Evolutionary conservation across 805 yeast genomes (phyloP), one percentile per base, ranked within the genome.

Genomic region (Kregervanrija fluxuum): DNA sequence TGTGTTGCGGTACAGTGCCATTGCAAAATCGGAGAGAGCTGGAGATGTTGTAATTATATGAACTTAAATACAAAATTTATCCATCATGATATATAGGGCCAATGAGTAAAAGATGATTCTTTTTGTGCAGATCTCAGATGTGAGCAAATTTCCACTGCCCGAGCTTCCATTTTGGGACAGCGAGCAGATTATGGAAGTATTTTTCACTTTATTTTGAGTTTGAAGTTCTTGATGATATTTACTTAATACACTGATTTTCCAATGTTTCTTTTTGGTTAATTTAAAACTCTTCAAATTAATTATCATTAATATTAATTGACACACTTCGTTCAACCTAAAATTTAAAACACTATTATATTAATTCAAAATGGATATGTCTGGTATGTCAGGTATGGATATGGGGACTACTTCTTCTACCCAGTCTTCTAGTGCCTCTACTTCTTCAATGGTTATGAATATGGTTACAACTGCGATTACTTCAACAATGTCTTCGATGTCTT

Each of bases 1-100:
- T 57, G 85, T 85, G 41, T 71, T 87, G 63, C 70, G 85, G 43
- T 90, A 87, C 64, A 71, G 73, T 5, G 74, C 76, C 0, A 66
- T 80, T 5, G 56, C 68, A 43, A 65, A 62, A 17, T 61, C 67
- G 37, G 54, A 78, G 5, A 54, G 53, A 17, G 64, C 62, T 2
- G 75, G 73, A 2, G 69, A 65, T 35, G 71, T 73, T 3, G 65
- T 65, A 35, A 60, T 76, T 38, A 63, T 76, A 49, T 76, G 37
- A 34, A 35, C 14, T 30, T 22, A 30, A n/a, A n/a, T 16, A 35
- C 5, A 35, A 17, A 17, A n/a, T 17, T 4, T 17, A 17, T 4
- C 5, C 22, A 17, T 17, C 5, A 17, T 4, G 5, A 5, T 17
- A 17, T 22, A 22, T 5, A 6, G 8, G 8, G 28, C 28, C 28